Conservation (phyloP, 1,284 basidiomycete species). For the Bothia castanella region DNA sequence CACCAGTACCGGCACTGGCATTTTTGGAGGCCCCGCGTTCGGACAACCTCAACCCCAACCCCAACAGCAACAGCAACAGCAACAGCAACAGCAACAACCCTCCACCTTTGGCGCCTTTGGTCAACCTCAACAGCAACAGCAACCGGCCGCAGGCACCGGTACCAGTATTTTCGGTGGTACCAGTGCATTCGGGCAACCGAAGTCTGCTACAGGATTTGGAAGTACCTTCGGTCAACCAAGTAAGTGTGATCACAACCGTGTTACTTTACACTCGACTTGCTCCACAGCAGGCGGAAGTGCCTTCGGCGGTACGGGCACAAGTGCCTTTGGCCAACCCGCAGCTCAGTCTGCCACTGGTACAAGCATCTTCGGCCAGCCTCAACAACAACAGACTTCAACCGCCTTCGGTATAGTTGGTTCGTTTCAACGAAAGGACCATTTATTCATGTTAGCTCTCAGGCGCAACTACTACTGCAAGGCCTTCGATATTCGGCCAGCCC, state of each 20-base stretch:
- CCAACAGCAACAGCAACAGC: conserved; percentile 32
- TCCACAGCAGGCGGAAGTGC: conserved; percentile 24
- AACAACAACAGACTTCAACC: conserved; percentile 28
- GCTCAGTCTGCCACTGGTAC: conserved; percentile 25
- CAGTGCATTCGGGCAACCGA: conserved; percentile 37
- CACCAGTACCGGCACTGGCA: conserved; percentile 34
- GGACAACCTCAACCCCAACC: conserved; percentile 34
- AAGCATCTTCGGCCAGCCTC: conserved; percentile 35
- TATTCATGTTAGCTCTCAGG: conserved; percentile 17
- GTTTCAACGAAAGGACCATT: not conserved
- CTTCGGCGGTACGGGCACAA: conserved; percentile 41
- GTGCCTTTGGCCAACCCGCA: conserved; percentile 36
- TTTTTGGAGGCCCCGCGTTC: conserved; percentile 41
- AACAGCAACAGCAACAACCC: conserved; percentile 29
- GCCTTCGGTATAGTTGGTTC: conserved; percentile 21
- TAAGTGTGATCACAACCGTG: conserved; percentile 9
- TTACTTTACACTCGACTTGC: conserved; percentile 3
- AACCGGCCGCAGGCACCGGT: conserved; percentile 26
- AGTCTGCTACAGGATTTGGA: conserved; percentile 41
- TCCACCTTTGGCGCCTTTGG: conserved; percentile 41
- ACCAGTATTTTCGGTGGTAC: conserved; percentile 40
- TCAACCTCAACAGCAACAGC: conserved; percentile 27
- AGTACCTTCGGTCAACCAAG: conserved; percentile 30
- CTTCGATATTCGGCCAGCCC: conserved; percentile 41
- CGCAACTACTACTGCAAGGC: conserved; percentile 38